These are phyloP conservation scores for Simplicillium sp. DNA, from an alignment of 2,329 filamentous ascomycete genomes.

Conservation along the genomic window DNA sequence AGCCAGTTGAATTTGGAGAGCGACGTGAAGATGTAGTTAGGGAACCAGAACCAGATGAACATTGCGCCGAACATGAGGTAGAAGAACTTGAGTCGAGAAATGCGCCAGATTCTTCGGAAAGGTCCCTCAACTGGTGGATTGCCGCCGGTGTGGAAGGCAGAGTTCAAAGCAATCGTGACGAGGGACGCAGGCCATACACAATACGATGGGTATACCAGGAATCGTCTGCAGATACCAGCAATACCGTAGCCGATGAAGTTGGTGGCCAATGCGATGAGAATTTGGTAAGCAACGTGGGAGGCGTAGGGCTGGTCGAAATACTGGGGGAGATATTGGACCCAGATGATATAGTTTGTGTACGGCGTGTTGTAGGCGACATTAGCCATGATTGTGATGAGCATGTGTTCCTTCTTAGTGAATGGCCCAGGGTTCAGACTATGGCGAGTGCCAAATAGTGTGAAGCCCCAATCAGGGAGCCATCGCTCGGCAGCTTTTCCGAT, in stretches of 20 bases:
- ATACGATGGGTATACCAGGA: constrained; percentile 45
- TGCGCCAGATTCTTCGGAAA: constrained; percentile 31
- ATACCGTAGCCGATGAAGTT: constrained; percentile 52
- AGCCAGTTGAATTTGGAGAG: constrained; percentile 47
- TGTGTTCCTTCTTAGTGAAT: constrained; percentile 52
- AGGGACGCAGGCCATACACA: constrained; percentile 49
- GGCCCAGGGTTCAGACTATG: constrained; percentile 45
- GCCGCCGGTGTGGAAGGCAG: constrained; percentile 39
- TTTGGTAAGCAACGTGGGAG: constrained; percentile 41
- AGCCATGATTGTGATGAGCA: constrained; percentile 53
- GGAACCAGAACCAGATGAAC: constrained; percentile 52
- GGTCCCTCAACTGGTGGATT: constrained; percentile 30
- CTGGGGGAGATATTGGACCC: constrained; percentile 40
- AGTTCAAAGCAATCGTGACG: constrained; percentile 44
- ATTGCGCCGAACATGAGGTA: constrained; percentile 37
- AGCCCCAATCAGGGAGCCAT: constrained; percentile 38
- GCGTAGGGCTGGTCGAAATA: constrained; percentile 47
- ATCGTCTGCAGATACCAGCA: constrained; percentile 43
- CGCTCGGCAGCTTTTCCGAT: constrained; percentile 41
- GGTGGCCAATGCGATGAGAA: constrained; percentile 44
- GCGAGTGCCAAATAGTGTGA: constrained; percentile 34
- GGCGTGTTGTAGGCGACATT: constrained; percentile 45
- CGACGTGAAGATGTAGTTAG: constrained; percentile 42
- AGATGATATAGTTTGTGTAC: constrained; percentile 46
- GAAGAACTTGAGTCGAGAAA: constrained; percentile 44